Evolutionary conservation across 352 stramenopile genomes (phyloP).

Genomic region (Blastocystis sp.): DNA sequence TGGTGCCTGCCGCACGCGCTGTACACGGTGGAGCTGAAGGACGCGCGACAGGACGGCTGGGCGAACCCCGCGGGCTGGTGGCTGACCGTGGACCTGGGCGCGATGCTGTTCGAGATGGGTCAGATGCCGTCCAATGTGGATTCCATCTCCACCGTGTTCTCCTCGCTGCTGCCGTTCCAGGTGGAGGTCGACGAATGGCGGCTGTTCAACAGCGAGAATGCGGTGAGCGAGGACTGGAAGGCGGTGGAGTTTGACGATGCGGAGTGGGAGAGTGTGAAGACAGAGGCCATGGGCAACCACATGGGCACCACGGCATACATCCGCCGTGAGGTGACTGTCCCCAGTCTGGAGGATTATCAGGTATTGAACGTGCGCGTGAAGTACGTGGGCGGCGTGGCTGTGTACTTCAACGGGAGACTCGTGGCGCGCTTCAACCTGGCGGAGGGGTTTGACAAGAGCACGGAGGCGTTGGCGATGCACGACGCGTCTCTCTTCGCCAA

Average conservation of each 20-base stretch:
- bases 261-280: background rate
- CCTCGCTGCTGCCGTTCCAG: background rate
- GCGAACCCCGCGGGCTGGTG: background rate
- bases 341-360: background rate
- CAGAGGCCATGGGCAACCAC: background rate
- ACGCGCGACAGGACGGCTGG: background rate
- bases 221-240: background rate
- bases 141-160: background rate
- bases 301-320: background rate
- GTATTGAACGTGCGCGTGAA: slow-evolving; percentile 23
- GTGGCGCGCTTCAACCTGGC: slow-evolving; percentile 18
- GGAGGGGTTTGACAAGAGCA: background rate
- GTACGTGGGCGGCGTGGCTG: background rate
- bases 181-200: background rate
- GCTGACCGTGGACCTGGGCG: slow-evolving; percentile 1
- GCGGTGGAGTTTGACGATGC: background rate
- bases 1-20: slow-evolving; percentile 3
- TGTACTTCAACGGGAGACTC: background rate
- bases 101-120: slow-evolving; percentile 28
- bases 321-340: background rate
- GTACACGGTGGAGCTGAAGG: background rate
- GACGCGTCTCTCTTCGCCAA: background rate
- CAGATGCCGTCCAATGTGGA: background rate
- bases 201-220: background rate
- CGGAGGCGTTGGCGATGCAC: background rate